A percentile compares a stretch with the other conserved stretches of the same genome.
Evolutionary conservation across 2,329 filamentous ascomycete genomes (phyloP).

Genomic region (Trichophyton verrucosum): DNA sequence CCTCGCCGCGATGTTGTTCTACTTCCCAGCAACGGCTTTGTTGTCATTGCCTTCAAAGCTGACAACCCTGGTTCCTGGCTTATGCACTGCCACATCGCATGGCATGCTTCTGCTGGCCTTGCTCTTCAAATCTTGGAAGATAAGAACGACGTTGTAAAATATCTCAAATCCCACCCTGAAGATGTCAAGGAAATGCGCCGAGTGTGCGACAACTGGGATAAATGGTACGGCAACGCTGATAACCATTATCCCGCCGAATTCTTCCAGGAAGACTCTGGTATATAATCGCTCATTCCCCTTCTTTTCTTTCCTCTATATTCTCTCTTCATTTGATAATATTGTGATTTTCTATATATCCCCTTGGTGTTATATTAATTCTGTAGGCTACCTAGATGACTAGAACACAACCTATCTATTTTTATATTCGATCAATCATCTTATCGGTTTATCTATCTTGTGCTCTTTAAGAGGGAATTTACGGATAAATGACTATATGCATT

Average conservation of each 20-base stretch:
- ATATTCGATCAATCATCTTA: no score
- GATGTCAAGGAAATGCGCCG: conserved; percentile 2
- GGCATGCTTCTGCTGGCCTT: conserved; percentile 51
- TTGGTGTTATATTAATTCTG: background rate
- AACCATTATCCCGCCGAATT: conserved; percentile 4
- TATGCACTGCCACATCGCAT: conserved; percentile 49
- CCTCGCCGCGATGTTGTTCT: conserved; percentile 38
- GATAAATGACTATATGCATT: no score
- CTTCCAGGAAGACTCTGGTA: conserved; percentile 6
- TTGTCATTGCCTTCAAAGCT: conserved; percentile 39
- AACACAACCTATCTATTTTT: background rate
- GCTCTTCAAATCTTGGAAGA: conserved; percentile 42
- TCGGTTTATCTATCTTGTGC: no score
- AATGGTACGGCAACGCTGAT: background rate
- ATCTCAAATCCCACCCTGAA: background rate
- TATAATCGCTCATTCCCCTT: background rate
- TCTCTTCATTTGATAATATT: background rate
- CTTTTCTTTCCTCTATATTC: background rate
- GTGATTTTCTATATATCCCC: background rate
- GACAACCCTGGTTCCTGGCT: conserved; percentile 45
- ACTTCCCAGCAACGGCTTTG: conserved; percentile 33
- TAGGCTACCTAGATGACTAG: background rate
- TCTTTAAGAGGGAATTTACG: no score
- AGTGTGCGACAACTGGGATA: conserved; percentile 1
- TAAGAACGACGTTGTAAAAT: conserved; percentile 14